Evolutionary conservation across 306 rosid genomes (phyloP).

Genomic region (Pachyrhizus erosus): DNA sequence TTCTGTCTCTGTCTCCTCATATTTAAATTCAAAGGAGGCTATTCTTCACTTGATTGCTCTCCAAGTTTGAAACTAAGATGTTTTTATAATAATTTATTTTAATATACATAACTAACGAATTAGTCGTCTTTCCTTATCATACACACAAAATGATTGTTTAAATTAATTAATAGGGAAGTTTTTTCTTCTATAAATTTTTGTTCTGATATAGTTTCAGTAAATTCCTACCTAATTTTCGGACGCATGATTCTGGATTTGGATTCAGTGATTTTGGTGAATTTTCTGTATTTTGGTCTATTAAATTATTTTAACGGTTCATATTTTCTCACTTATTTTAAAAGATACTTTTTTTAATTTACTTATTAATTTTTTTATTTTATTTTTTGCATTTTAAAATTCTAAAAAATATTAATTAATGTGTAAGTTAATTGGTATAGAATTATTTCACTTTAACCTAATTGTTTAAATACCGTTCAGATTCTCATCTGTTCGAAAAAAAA

Average conservation of each 20-base stretch:
- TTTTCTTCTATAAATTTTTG: not conserved
- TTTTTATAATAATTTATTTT: not conserved
- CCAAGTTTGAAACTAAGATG: conserved; percentile 38
- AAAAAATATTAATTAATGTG: no score
- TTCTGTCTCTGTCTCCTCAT: conserved; percentile 6
- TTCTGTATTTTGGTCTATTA: no score
- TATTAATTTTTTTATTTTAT: no score
- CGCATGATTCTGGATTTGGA: not conserved
- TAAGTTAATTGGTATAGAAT: no score
- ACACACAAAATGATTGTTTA: not conserved
- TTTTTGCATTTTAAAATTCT: no score
- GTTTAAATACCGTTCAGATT: no score
- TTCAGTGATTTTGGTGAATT: no score
- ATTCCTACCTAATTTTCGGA: not conserved
- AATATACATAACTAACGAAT: not conserved
- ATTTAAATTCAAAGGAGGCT: conserved; percentile 6
- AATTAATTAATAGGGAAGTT: not conserved
- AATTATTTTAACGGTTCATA: no score
- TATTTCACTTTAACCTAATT: no score
- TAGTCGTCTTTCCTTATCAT: not conserved
- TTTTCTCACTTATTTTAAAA: no score
- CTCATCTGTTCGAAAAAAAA: no score
- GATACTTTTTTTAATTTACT: no score
- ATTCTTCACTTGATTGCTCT: conserved; percentile 11
- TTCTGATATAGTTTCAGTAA: not conserved